Base-by-base conservation (phyloP, 2,329 filamentous ascomycete genomes). In the Epichloe sylvatica region DNA sequence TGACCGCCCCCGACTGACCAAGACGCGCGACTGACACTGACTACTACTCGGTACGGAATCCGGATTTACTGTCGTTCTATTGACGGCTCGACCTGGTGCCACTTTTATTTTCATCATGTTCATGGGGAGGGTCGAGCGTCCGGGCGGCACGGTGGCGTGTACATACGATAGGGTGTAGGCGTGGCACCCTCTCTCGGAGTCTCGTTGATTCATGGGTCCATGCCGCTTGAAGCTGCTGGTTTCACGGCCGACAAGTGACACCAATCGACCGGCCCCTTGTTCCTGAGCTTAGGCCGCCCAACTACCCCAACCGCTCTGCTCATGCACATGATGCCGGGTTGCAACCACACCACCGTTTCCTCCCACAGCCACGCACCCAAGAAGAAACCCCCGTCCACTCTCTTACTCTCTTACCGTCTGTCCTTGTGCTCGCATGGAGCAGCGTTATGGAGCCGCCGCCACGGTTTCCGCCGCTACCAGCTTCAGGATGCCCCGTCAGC, bases 401-500 rank as follows among this genome's bases (percentile, higher is more conserved):
- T 40, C 38, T 23, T 35, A 15, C 12, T 43, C 41, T 40, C 38
- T 23, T 35, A 15, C 15, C 30, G 34, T 37, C 12, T n/a, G 8
- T 25, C 38, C 19, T 43, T 25, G 35, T 47, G 36, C 21, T 15
- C 11, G n/a, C 36, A 30, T 45, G 30, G 43, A 23, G 19, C 21
- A 30, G 41, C 41, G 23, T 21, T 21, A 23, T 41, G 36, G 45
- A 47, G 45, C 12, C 23, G 37, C 38, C 13, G 33, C 40, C 33
- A 21, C 33, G 41, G 17, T 40, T 44, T 40, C 47, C 36, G 40
- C 41, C 36, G 36, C 42, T 40, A 30, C 23, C 15, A 12, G 36
- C 41, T 40, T 39, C 35, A 49, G 47, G 46, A 48, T 34, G 41
- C 41, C 47, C 41, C 36, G 37, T 23, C 19, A 47, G 12, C 25